phyloP scores from a whole-genome alignment of 2,329 filamentous ascomycete genomes.

The Fusarium newnesense region DNA sequence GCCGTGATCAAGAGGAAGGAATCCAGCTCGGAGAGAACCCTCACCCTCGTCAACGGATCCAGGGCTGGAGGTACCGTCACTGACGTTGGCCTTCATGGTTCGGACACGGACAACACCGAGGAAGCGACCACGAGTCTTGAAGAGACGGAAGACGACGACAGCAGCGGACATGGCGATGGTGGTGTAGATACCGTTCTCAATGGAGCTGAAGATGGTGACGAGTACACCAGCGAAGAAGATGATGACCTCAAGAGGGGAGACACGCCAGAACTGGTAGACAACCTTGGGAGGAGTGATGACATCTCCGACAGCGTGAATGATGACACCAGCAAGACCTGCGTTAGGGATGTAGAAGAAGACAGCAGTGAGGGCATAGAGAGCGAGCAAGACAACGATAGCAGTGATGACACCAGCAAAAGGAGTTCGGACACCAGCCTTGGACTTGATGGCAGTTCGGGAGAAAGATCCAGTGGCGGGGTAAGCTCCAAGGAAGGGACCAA shows the following conservation, averaged over 20 bases:
- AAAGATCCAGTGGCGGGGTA: slow-evolving; percentile 93
- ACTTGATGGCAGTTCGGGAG: slow-evolving; percentile 90
- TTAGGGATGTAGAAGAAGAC: slow-evolving; percentile 92
- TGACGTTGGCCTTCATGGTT: slow-evolving; percentile 81
- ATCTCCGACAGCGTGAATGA: slow-evolving; percentile 91
- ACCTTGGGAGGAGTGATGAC: slow-evolving; percentile 85
- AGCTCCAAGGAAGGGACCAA: slow-evolving; percentile 81
- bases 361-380: slow-evolving; percentile 82
- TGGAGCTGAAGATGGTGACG: slow-evolving; percentile 81
- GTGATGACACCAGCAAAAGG: slow-evolving; percentile 89
- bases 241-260: slow-evolving; percentile 82
- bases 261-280: slow-evolving; percentile 88
- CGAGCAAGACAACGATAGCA: slow-evolving; percentile 81
- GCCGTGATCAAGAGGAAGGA: slow-evolving; percentile 60
- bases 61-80: slow-evolving; percentile 56
- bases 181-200: slow-evolving; percentile 88
- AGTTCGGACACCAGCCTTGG: slow-evolving; percentile 90
- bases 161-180: slow-evolving; percentile 77
- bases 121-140: slow-evolving; percentile 82
- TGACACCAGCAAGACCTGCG: slow-evolving; percentile 80
- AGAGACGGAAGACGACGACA: slow-evolving; percentile 79
- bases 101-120: slow-evolving; percentile 84
- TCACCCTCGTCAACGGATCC: slow-evolving; percentile 59
- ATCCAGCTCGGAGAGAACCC: slow-evolving; percentile 52
- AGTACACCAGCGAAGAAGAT: slow-evolving; percentile 90